These are phyloP conservation scores for Saccharum hybrid DNA, from an alignment of 202 grass and related monocot genomes.

Conservation along the genomic window DNA sequence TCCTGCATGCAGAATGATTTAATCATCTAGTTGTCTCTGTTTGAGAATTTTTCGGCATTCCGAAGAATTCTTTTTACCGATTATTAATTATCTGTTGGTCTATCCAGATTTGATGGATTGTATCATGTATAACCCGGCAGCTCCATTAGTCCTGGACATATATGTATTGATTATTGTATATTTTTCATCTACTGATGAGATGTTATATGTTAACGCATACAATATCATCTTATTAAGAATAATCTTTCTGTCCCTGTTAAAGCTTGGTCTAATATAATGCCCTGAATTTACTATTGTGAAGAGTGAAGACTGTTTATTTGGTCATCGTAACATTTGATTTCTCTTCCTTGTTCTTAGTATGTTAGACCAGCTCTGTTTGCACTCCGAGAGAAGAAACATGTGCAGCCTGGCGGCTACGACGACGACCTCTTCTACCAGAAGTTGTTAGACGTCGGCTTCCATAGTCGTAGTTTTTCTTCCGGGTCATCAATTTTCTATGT, in stretches of 20 bases:
- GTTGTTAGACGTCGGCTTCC: too few relatives aligned
- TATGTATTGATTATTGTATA: neutral
- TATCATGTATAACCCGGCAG: neutral
- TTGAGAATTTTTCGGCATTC: slow-evolving; percentile 35
- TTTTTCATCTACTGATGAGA: neutral
- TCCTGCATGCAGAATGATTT: neutral
- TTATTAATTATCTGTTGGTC: neutral
- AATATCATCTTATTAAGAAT: neutral
- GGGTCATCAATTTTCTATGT: neutral
- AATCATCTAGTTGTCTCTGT: neutral
- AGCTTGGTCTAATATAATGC: neutral
- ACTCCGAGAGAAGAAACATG: neutral
- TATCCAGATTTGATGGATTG: neutral
- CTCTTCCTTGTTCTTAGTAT: neutral
- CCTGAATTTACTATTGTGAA: neutral
- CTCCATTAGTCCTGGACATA: neutral
- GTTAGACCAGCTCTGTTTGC: neutral
- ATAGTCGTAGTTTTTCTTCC: too few relatives aligned
- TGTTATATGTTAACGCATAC: neutral
- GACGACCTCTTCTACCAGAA: too few relatives aligned
- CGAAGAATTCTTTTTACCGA: slow-evolving; percentile 1
- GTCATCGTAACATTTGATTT: neutral
- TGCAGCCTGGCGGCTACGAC: neutral
- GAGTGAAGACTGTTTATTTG: neutral
- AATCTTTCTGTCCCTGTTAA: neutral